Percentiles rank a stretch among this genome's conserved stretches.
Evolutionary conservation across 352 stramenopile species (phyloP).

Genomic region (Globisporangium middletonii): DNA sequence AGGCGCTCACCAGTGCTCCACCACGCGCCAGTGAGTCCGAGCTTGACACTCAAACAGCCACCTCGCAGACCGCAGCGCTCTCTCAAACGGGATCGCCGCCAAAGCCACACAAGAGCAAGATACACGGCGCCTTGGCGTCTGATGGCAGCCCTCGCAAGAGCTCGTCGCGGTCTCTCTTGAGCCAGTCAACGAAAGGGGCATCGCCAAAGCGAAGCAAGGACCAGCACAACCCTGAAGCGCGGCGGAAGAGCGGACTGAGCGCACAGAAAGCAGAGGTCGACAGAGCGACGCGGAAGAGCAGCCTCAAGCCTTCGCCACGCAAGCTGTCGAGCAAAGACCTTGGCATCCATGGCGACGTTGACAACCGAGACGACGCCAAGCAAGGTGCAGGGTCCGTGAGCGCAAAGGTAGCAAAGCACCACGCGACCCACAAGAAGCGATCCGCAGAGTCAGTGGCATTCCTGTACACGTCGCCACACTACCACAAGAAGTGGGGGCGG

Average conservation of each 20-base stretch:
- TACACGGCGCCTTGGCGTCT: not conserved
- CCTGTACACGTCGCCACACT: constrained; percentile 15
- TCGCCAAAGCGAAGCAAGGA: not conserved
- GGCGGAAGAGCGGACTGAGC: not conserved
- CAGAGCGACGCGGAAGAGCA: not conserved
- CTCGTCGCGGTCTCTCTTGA: too few species aligned
- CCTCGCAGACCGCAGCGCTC: too few species aligned
- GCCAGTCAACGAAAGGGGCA: not conserved
- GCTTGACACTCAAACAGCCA: too few species aligned
- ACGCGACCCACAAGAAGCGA: not conserved
- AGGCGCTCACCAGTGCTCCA: too few species aligned
- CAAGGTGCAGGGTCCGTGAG: too few species aligned
- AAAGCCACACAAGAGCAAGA: not conserved
- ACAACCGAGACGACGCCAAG: not conserved
- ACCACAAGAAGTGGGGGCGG: constrained; percentile 58
- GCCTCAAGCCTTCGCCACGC: not conserved
- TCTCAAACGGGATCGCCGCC: too few species aligned
- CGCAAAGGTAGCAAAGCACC: not conserved
- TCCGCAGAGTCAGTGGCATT: not conserved
- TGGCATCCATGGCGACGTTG: not conserved
- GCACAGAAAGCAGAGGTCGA: not conserved
- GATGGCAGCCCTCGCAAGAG: not conserved
- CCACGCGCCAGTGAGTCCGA: too few species aligned
- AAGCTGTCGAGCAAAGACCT: not conserved
- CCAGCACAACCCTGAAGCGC: not conserved